These are phyloP conservation scores for Auricularia sp. DNA, from an alignment of 768 basidiomycete genomes.

Conservation along the genomic window DNA sequence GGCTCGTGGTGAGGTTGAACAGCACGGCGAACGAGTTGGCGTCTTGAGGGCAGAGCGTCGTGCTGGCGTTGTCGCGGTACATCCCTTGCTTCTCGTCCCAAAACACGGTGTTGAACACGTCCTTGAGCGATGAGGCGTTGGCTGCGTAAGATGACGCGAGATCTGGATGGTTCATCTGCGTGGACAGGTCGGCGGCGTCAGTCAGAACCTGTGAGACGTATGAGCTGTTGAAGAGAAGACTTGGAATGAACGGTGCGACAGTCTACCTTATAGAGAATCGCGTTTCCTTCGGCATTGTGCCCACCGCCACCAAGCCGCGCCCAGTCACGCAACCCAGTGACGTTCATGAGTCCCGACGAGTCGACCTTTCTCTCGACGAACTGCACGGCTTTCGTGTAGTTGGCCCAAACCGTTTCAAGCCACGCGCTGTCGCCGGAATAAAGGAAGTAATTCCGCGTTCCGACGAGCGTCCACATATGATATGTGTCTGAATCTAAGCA, in stretches of 20 bases:
- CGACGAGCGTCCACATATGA: slow-evolving; percentile 52
- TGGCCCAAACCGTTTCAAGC: slow-evolving; percentile 37
- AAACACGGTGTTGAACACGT: slow-evolving; percentile 39
- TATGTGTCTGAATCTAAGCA: slow-evolving; percentile 33
- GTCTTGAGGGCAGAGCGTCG: slow-evolving; percentile 47
- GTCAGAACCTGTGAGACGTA: slow-evolving; percentile 31
- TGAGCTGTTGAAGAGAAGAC: background rate
- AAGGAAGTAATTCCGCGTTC: slow-evolving; percentile 46
- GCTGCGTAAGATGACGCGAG: slow-evolving; percentile 29
- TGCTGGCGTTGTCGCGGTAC: slow-evolving; percentile 47
- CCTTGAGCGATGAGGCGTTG: slow-evolving; percentile 42
- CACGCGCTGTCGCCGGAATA: slow-evolving; percentile 45
- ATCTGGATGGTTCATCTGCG: slow-evolving; percentile 25
- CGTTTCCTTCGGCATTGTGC: slow-evolving; percentile 47
- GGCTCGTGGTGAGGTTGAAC: slow-evolving; percentile 38
- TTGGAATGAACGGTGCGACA: background rate
- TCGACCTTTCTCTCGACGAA: slow-evolving; percentile 29
- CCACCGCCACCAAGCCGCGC: slow-evolving; percentile 47
- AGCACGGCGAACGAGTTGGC: slow-evolving; percentile 50
- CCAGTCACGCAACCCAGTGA: slow-evolving; percentile 51
- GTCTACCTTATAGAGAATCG: slow-evolving; percentile 38
- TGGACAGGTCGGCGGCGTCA: slow-evolving; percentile 37
- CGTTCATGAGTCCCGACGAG: slow-evolving; percentile 38
- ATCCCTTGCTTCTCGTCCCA: slow-evolving; percentile 39
- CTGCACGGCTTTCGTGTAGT: background rate